These are phyloP conservation scores for Usnea hakonensis DNA, from an alignment of 495 filamentous ascomycete genomes.

Conservation along the genomic window DNA sequence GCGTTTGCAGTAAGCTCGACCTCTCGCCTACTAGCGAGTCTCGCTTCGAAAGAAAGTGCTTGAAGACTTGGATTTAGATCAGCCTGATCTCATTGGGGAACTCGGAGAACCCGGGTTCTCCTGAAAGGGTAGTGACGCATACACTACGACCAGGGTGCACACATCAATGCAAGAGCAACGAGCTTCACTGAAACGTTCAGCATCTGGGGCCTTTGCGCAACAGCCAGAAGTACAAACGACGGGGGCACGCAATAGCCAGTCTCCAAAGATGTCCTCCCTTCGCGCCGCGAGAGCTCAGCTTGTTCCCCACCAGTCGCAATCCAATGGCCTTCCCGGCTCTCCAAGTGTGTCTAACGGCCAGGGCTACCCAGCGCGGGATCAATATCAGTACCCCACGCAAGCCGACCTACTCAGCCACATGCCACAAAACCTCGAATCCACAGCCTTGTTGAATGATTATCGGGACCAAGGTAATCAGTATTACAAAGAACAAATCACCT, in stretches of 20 bases:
- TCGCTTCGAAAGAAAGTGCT: not conserved
- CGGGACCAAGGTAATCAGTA: not conserved
- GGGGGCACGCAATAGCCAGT: slow-evolving; percentile 23
- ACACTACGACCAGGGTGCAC: not conserved
- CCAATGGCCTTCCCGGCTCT: slow-evolving; percentile 43
- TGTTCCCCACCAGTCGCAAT: slow-evolving; percentile 19
- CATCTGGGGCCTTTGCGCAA: slow-evolving; percentile 57
- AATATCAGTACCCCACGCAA: slow-evolving; percentile 28
- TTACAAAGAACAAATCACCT: slow-evolving; percentile 11
- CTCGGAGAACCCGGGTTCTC: not conserved
- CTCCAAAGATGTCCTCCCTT: slow-evolving; percentile 22
- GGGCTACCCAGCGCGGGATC: slow-evolving; percentile 16
- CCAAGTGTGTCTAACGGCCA: slow-evolving; percentile 22
- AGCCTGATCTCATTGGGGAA: not conserved
- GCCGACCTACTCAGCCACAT: slow-evolving; percentile 26
- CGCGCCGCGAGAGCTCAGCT: not conserved
- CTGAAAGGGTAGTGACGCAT: not conserved
- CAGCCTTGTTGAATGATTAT: slow-evolving; percentile 44
- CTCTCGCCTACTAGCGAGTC: no score
- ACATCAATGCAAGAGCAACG: slow-evolving; percentile 11
- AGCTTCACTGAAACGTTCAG: slow-evolving; percentile 60
- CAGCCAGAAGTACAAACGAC: slow-evolving; percentile 35
- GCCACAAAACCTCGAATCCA: slow-evolving; percentile 48
- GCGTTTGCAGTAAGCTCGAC: not conserved
- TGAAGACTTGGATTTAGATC: not conserved